Conservation (phyloP, 139 green algal species). For the Penium margaritaceum region DNA sequence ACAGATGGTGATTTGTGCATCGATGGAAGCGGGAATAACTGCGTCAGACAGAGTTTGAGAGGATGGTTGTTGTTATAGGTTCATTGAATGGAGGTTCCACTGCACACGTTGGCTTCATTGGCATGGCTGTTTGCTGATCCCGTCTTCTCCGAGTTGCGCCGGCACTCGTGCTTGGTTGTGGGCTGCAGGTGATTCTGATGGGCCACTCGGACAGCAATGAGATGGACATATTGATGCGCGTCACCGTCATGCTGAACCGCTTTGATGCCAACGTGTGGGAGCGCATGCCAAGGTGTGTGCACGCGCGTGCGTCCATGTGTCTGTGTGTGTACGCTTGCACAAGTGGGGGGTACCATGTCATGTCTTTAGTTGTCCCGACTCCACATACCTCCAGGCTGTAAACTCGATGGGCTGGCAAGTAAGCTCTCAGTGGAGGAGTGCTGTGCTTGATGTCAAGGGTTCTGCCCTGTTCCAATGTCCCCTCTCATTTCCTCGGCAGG, state of each 20-base stretch:
- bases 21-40: no score
- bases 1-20: no score
- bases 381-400: no score
- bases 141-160: not conserved
- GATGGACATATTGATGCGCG: not conserved
- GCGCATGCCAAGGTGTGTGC: constrained; percentile 2
- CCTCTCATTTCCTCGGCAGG: no score
- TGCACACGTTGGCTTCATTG: not conserved
- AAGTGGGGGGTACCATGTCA: no score
- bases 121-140: not conserved
- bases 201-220: not conserved
- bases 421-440: no score
- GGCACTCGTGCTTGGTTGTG: not conserved
- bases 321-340: no score
- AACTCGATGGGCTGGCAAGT: no score
- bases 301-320: no score
- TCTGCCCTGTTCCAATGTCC: no score
- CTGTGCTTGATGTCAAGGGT: no score
- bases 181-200: not conserved
- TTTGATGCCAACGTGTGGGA: not conserved
- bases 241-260: constrained; percentile 10
- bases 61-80: not conserved
- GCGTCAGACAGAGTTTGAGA: not conserved
- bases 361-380: no score
- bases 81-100: not conserved